Evolutionary conservation across 331 rosid genomes (phyloP).

Genomic region (Cydonia oblonga): DNA sequence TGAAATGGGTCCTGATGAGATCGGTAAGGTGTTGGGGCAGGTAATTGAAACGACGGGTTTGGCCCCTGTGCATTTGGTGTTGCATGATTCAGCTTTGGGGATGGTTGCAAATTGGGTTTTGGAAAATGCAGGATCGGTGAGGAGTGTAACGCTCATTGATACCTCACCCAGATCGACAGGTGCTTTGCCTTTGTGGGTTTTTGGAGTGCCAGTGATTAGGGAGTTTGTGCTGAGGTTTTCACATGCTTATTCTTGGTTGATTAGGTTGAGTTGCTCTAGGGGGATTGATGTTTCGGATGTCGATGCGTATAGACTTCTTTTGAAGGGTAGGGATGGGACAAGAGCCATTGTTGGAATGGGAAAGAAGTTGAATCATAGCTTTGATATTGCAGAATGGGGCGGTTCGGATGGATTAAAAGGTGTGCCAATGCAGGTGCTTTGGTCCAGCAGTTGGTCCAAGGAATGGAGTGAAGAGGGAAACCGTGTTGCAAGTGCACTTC

Average conservation of each 20-base stretch:
- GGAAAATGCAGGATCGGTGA: slow-evolving; percentile 45
- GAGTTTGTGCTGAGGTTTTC: slow-evolving; percentile 57
- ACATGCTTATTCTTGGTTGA: slow-evolving; percentile 29
- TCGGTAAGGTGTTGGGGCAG: slow-evolving; percentile 67
- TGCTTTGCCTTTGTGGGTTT: slow-evolving; percentile 58
- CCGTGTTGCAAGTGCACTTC: slow-evolving; percentile 53
- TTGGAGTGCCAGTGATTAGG: slow-evolving; percentile 55
- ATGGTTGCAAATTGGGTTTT: slow-evolving; percentile 56
- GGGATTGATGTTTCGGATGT: slow-evolving; percentile 32
- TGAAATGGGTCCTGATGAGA: slow-evolving; percentile 56
- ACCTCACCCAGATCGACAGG: slow-evolving; percentile 25
- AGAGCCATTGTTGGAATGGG: slow-evolving; percentile 58
- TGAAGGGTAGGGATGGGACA: slow-evolving; percentile 59
- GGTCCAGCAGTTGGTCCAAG: slow-evolving; percentile 70
- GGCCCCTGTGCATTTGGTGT: slow-evolving; percentile 75
- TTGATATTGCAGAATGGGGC: slow-evolving; percentile 79
- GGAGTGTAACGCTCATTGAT: slow-evolving; percentile 72
- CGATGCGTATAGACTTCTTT: slow-evolving; percentile 58
- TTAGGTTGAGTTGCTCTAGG: slow-evolving; percentile 54
- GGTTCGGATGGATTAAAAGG: slow-evolving; percentile 53
- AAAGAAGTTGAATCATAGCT: slow-evolving; percentile 69
- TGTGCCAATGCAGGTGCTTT: slow-evolving; percentile 62
- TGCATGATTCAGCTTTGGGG: slow-evolving; percentile 77
- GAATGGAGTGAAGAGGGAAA: slow-evolving; percentile 72
- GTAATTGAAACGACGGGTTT: slow-evolving; percentile 48